phyloP scores from a whole-genome alignment of 495 filamentous ascomycete genomes.

The Pyronema domesticum region DNA sequence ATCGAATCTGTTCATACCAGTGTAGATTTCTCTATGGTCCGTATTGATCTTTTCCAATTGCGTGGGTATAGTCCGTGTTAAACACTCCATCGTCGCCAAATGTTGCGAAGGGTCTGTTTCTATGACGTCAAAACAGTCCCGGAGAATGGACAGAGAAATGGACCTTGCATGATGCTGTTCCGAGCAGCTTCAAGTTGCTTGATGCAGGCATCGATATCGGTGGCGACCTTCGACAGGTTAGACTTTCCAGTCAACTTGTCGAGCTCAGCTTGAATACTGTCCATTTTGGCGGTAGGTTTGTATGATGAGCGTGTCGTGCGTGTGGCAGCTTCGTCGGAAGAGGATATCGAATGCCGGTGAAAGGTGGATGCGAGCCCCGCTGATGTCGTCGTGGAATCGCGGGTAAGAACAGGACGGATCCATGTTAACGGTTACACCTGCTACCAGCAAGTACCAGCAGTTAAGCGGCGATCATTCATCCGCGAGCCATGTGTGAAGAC shows the following conservation, averaged over 20 bases:
- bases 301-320: not conserved
- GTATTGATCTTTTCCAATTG: conserved; percentile 62
- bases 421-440: too few species aligned
- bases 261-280: conserved; percentile 54
- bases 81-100: conserved; percentile 53
- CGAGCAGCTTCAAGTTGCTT: conserved; percentile 54
- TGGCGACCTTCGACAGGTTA: conserved; percentile 52
- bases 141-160: conserved; percentile 10
- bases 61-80: conserved; percentile 64
- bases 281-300: conserved; percentile 33
- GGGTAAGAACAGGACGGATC: too few species aligned
- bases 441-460: too few species aligned
- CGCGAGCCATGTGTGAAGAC: too few species aligned
- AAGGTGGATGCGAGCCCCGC: not conserved
- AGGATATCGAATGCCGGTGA: not conserved
- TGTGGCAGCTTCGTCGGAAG: not conserved
- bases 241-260: conserved; percentile 47
- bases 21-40: conserved; percentile 61
- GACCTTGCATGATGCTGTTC: conserved; percentile 49
- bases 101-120: conserved; percentile 48
- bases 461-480: too few species aligned
- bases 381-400: too few species aligned
- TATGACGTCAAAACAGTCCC: not conserved
- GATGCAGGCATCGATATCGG: conserved; percentile 66
- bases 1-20: conserved; percentile 57